A percentile compares a stretch with the other conserved stretches of the same genome.
Conservation (phyloP, 352 stramenopile genomes). For the Globisporangium paroecandrum region DNA sequence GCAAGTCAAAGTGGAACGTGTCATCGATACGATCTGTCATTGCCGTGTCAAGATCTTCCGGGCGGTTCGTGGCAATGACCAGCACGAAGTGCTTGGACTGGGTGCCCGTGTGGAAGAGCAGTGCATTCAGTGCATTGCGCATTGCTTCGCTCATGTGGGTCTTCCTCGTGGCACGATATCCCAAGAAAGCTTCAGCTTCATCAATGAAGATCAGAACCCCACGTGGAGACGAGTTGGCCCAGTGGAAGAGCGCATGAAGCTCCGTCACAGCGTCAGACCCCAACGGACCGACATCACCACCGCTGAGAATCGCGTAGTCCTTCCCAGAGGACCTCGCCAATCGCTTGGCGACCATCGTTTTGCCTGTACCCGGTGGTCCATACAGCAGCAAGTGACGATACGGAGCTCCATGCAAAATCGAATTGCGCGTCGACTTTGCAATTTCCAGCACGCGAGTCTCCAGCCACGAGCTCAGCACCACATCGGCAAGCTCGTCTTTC, state of each 20-base stretch:
- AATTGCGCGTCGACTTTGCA: slow-evolving; percentile 56
- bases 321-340: slow-evolving; percentile 62
- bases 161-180: slow-evolving; percentile 68
- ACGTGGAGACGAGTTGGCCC: slow-evolving; percentile 67
- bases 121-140: slow-evolving; percentile 77
- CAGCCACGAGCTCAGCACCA: slow-evolving; percentile 47
- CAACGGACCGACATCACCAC: slow-evolving; percentile 80
- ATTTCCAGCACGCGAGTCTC: slow-evolving; percentile 67
- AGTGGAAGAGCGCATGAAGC: slow-evolving; percentile 79
- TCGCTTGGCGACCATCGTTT: slow-evolving; percentile 86
- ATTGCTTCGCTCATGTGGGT: slow-evolving; percentile 84
- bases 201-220: slow-evolving; percentile 84
- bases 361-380: slow-evolving; percentile 79
- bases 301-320: slow-evolving; percentile 84
- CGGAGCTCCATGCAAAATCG: slow-evolving; percentile 55
- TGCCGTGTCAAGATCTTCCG: slow-evolving; percentile 72
- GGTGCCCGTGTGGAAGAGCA: slow-evolving; percentile 78
- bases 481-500: slow-evolving; percentile 48
- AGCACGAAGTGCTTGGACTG: slow-evolving; percentile 77
- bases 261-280: slow-evolving; percentile 74
- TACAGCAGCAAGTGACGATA: slow-evolving; percentile 86
- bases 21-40: slow-evolving; percentile 84
- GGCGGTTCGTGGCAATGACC: slow-evolving; percentile 83
- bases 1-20: slow-evolving; percentile 74
- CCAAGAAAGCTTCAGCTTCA: slow-evolving; percentile 48